Conservation (phyloP, 306 rosid genomes). For the Vachellia pachyceras region DNA sequence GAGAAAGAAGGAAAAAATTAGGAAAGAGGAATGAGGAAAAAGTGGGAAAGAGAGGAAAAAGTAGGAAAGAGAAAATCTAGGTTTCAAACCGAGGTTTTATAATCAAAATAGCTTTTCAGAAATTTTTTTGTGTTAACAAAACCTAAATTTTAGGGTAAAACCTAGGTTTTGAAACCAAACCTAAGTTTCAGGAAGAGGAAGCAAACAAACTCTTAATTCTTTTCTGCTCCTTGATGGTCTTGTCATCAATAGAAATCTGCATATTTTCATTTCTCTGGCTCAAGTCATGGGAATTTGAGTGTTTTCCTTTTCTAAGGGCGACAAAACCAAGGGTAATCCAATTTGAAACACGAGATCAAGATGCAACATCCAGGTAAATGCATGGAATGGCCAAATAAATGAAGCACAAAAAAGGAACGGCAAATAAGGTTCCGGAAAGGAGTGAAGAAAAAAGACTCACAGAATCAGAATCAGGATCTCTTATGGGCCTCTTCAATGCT, state of each 20-base stretch:
- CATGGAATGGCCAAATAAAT: constrained; percentile 28
- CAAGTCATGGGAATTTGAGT: not conserved
- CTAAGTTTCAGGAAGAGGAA: too few species aligned
- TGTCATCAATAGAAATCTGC: constrained; percentile 19
- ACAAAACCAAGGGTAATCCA: constrained; percentile 12
- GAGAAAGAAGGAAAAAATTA: too few species aligned
- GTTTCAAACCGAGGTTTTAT: too few species aligned
- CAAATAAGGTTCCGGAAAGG: constrained; percentile 23
- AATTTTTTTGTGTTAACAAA: too few species aligned
- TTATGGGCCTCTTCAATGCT: constrained; percentile 48
- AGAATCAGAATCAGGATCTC: constrained; percentile 53
- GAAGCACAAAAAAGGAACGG: constrained; percentile 16
- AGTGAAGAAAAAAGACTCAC: constrained; percentile 60
- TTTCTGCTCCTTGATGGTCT: not conserved
- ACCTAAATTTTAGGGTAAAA: too few species aligned
- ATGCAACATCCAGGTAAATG: constrained; percentile 25
- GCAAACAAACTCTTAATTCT: not conserved
- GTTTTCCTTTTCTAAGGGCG: constrained; percentile 14
- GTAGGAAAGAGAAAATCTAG: too few species aligned
- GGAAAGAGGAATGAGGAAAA: too few species aligned
- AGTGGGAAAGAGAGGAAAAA: too few species aligned
- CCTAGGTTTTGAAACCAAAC: too few species aligned
- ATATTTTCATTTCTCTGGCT: constrained; percentile 22
- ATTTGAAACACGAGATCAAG: constrained; percentile 3
- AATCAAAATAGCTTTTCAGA: too few species aligned